Evolutionary conservation across 495 filamentous ascomycete genomes (phyloP), one percentile per base, ranked within the genome.

Genomic region (Penicillium fimorum): DNA sequence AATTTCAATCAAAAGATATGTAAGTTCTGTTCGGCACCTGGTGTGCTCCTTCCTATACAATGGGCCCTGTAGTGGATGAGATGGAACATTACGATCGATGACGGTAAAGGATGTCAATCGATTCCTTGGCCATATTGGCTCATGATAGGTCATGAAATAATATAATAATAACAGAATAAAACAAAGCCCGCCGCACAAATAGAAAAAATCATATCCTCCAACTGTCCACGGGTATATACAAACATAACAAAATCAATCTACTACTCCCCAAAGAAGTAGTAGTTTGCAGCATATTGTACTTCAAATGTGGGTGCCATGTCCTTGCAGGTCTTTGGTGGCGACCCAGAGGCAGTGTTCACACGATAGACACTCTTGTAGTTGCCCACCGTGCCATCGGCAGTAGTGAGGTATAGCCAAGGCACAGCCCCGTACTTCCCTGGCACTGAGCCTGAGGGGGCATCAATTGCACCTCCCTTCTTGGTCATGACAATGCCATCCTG

Each of bases 221-320:
- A 51, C 20, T 24, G 22, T 27, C 25, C 6, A 27, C 25, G 25
- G 25, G 25, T 54, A 54, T 54, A 15, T 54, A 54, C 52, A 54
- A 53, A 63, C 32, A 57, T 35, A 64, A 45, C 18, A 62, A 55
- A 45, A 55, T 67, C 69, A 24, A 58, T 61, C 12, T 24, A 64
- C 38, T 59, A 74, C 29, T 78, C 78, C 12, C 72, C 74, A 66
- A 64, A 82, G 55, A 82, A 73, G 59, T 74, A 82, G 47, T 91
- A 97, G 77, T 91, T 84, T 8, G 93, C 84, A 12, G 90, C 79
- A 72, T 98, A 98, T 67, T 91, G 76, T 33, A 95, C 82, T 47
- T 83, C 69, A 59, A 98, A 92, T 5, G 64, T 49, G 29, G 73
- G 70, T 1, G 77, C 69, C 79, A 83, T 76, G 1, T 86, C 87